Base-by-base conservation (phyloP, 768 basidiomycete genomes). In the Amanita jacksonii region DNA sequence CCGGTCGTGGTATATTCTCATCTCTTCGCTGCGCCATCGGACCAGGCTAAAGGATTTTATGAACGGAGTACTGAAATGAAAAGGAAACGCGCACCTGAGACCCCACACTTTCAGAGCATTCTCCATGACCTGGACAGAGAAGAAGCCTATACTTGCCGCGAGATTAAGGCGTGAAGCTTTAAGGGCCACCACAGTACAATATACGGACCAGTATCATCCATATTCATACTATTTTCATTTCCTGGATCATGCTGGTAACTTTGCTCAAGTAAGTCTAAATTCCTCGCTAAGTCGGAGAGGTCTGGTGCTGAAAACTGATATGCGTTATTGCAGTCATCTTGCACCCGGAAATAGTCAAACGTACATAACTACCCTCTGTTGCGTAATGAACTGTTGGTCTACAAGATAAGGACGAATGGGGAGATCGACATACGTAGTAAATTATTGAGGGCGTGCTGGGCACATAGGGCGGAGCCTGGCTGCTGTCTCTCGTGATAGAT, bases 81-180 rank as follows among this genome's bases (percentile, higher is more conserved):
- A 43, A 43, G 20, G 25, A 28, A 19, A 36, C 12, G 67, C n/a
- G 51, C 54, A 90, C 87, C 74, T 81, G 45, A 93, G 62, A 13
- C 84, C 84, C 85, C 83, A 93, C 9, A 91, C 80, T 54, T 79
- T 72, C 38, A 96, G 62, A 2, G 92, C 92, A 44, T 80, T 74
- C 52, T 91, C 86, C 13, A 94, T 59, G 1, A 94, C 92, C 50
- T 91, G 89, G 1, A 94, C 73, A 2, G 91, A 93, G 63, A 96
- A 96, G 60, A 89, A 96, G 1, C 88, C 87, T 89, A 51, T 10
- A 3, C 23, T 16, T 13, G 3, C 15, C 12, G n/a, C 30, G 41
- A 37, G 41, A 23, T 49, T 19, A 24, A 30, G n/a, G 24, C 15
- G 20, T 13, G 4, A 32, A 23, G 31, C 31, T 52, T 19, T 48